Base-by-base conservation (phyloP, 2,329 filamentous ascomycete species). In the Colletotrichum noveboracense region DNA sequence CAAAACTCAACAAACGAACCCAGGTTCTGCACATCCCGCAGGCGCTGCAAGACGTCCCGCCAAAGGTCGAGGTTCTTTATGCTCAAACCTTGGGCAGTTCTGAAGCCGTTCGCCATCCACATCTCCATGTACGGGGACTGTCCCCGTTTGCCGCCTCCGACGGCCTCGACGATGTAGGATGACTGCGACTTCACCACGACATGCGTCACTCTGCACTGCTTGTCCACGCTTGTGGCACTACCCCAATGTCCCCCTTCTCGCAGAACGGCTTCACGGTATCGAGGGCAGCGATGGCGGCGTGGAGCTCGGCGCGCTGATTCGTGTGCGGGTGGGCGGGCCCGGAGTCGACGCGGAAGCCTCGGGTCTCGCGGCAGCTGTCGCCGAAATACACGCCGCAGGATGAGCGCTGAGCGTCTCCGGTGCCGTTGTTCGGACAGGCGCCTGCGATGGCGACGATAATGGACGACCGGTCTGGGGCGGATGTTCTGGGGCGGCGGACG, bases 301-400 rank as follows among this genome's bases (percentile, higher is more conserved):
- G 43, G 43, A 13, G 43, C 43, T 52, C n/a, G n/a, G 43, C 43
- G n/a, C 43, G 10, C n/a, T 52, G 43, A 0, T 52, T 52, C n/a
- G 43, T 52, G 43, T 21, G 43, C n/a, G 6, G n/a, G 12, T 0
- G 0, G 43, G 43, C 10, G n/a, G n/a, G n/a, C 0, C n/a, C n/a
- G 6, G 10, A 13, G n/a, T 52, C n/a, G 43, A 24, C 43, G 0
- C n/a, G 0, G 43, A 21, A 52, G 43, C 43, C n/a, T 7, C 43
- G 1, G 43, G 10, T 52, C n/a, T 13, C 43, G 43, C n/a, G n/a
- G 43, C n/a, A 13, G 10, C 12, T 24, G 43, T 52, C 43, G 43
- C 43, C 43, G 12, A 52, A 52, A 21, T 13, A 52, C n/a, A 52
- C n/a, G 6, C 43, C 43, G 43, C 43, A 52, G 43, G n/a, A 43